Conservation (phyloP, 257 asterid species). For the Jacaranda mimosifolia region DNA sequence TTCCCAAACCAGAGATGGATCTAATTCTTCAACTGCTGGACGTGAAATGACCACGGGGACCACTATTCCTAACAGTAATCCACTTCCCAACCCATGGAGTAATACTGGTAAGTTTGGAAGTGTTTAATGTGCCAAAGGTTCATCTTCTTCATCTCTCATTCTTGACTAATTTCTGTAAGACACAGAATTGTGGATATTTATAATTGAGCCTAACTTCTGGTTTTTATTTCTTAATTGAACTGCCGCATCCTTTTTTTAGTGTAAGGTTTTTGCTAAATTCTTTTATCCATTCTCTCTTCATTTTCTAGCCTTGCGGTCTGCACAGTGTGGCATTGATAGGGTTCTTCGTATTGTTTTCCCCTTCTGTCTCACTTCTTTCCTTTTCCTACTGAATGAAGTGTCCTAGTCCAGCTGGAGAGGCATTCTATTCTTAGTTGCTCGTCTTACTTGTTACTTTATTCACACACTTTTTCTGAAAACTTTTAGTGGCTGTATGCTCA, state of each 20-base stretch:
- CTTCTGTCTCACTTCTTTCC: background rate
- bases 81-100: slow-evolving; percentile 78
- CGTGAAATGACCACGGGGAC: slow-evolving; percentile 48
- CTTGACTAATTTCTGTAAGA: background rate
- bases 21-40: slow-evolving; percentile 48
- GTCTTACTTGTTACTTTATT: background rate
- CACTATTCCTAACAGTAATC: slow-evolving; percentile 61
- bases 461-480: background rate
- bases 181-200: background rate
- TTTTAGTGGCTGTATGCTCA: background rate
- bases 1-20: slow-evolving; percentile 47
- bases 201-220: background rate
- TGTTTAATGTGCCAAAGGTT: background rate
- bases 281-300: background rate
- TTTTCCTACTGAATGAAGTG: background rate
- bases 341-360: background rate
- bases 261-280: slow-evolving; percentile 2
- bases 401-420: background rate
- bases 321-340: background rate
- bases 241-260: background rate
- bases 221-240: background rate
- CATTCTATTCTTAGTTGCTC: slow-evolving; percentile 11
- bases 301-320: slow-evolving; percentile 16
- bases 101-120: slow-evolving; percentile 36
- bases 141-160: background rate